These are phyloP conservation scores for Podospora australis DNA, from an alignment of 495 filamentous ascomycete genomes.

Conservation along the genomic window DNA sequence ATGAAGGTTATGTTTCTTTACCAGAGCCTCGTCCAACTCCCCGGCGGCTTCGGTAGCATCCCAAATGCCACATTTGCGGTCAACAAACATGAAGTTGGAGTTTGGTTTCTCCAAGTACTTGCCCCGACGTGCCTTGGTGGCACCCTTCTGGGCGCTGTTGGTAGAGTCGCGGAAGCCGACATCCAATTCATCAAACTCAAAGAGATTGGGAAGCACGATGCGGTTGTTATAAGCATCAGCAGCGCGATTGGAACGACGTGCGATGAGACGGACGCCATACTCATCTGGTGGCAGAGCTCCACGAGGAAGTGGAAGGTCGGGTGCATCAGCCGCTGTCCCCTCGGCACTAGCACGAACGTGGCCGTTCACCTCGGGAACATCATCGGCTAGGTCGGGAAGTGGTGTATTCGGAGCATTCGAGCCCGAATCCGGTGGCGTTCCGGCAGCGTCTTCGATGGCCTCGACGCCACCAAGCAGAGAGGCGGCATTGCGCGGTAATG, in stretches of 20 bases:
- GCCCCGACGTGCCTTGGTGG: slow-evolving; percentile 33
- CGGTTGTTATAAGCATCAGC: slow-evolving; percentile 35
- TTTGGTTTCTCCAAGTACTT: slow-evolving; percentile 35
- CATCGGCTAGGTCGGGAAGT: slow-evolving; percentile 20
- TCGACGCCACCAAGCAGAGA: slow-evolving; percentile 38
- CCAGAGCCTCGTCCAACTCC: slow-evolving; percentile 34
- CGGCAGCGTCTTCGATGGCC: slow-evolving; percentile 27
- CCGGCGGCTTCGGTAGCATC: slow-evolving; percentile 35
- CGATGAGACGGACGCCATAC: slow-evolving; percentile 34
- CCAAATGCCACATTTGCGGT: slow-evolving; percentile 35
- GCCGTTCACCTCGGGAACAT: slow-evolving; percentile 10
- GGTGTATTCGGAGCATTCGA: slow-evolving; percentile 37
- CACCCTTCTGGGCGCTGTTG: slow-evolving; percentile 36
- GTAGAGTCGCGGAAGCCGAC: slow-evolving; percentile 47
- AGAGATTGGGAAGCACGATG: slow-evolving; percentile 34
- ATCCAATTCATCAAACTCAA: slow-evolving; percentile 34
- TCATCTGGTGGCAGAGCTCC: slow-evolving; percentile 34
- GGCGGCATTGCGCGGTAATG: slow-evolving; percentile 31
- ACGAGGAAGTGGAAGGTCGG: slow-evolving; percentile 33
- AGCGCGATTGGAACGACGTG: slow-evolving; percentile 20
- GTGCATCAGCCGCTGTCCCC: slow-evolving; percentile 11
- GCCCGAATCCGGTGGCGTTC: slow-evolving; percentile 24
- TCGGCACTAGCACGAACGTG: slow-evolving; percentile 14
- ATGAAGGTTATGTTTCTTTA: slow-evolving; percentile 39
- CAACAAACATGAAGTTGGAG: slow-evolving; percentile 36